Conservation (phyloP, 1,284 basidiomycete species). For the Tilletia setariae region DNA sequence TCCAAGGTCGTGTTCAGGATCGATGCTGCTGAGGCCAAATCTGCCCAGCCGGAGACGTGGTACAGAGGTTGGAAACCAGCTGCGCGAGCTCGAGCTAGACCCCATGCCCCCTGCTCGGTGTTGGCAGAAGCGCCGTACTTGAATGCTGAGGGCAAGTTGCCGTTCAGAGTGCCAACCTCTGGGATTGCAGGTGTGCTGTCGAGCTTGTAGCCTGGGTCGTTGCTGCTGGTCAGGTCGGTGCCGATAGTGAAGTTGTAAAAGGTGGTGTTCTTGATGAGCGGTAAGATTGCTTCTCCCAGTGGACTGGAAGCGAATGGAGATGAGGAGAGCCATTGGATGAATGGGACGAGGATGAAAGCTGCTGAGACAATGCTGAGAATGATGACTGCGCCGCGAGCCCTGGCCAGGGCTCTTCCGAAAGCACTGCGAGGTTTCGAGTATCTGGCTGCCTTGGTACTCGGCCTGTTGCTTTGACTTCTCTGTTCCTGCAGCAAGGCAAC, state of each 20-base stretch:
- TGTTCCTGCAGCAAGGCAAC: slow-evolving; percentile 6
- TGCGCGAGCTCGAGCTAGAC: slow-evolving; percentile 20
- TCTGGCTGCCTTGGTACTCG: not conserved
- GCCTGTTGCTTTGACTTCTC: not conserved
- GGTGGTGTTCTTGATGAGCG: slow-evolving; percentile 2
- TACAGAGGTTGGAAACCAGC: slow-evolving; percentile 29
- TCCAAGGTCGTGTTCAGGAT: not conserved
- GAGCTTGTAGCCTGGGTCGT: not conserved
- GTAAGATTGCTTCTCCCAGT: not conserved
- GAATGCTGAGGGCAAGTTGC: slow-evolving; percentile 4
- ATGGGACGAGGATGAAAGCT: slow-evolving; percentile 28
- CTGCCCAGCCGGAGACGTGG: slow-evolving; percentile 30
- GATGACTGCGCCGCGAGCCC: not conserved
- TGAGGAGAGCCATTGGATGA: slow-evolving; percentile 34
- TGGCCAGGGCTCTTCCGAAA: not conserved
- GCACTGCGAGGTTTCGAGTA: not conserved
- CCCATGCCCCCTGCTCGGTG: slow-evolving; percentile 27
- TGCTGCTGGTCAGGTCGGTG: not conserved
- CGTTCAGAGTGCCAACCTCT: not conserved
- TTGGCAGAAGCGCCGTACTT: slow-evolving; percentile 30
- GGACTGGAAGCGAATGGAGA: slow-evolving; percentile 13
- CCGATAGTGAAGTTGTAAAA: not conserved
- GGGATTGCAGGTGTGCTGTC: not conserved
- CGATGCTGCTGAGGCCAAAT: slow-evolving; percentile 21
- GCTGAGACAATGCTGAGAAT: slow-evolving; percentile 28